Evolutionary conservation across 495 filamentous ascomycete genomes (phyloP), one percentile per base, ranked within the genome.

Genomic region (Apodospora peruviana): DNA sequence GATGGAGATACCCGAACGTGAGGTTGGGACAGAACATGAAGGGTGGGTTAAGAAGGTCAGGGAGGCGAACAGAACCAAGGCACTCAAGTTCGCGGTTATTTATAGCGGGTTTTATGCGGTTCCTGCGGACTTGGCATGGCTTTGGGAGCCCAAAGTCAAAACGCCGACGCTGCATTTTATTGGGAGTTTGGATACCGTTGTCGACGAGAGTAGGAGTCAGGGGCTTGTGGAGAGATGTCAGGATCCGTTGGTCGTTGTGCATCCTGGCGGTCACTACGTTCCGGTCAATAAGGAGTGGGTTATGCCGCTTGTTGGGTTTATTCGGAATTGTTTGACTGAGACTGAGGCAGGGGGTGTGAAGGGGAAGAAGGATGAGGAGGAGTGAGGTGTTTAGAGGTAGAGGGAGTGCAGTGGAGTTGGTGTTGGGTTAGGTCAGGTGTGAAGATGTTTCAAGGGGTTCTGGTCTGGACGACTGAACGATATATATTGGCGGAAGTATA

Each of bases 201-300:
- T 98, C 18, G 86, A 87, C 34, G 90, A 96, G 74, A 56, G 57
- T 40, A 69, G 87, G 58, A 85, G 77, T 62, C 62, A 75, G 59
- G 71, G 71, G 45, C 65, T 97, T 53, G 75, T 87, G 29, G 79
- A 85, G 16, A 74, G 78, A 43, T 95, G 87, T 67, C 74, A 62
- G 44, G 81, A 81, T 12, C 78, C 70, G 16, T 62, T 64, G 41
- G 82, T 90, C 25, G 77, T 95, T 34, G 83, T 78, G 56, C 93
- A 97, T 73, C 91, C 93, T 2, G 93, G 93, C 12, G 91, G 93
- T 0, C 93, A 98, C 66, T 95, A 91, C 61, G 73, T 98, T 59
- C 93, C 93, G 0, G 81, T 86, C 44, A 78, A 80, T 56, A 85
- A 85, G 69, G 82, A 87, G 51, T 95, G 85, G 78, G 80, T 86